Base-by-base conservation (phyloP, 2,329 filamentous ascomycete genomes). In the Aspergillus pseudonomiae region DNA sequence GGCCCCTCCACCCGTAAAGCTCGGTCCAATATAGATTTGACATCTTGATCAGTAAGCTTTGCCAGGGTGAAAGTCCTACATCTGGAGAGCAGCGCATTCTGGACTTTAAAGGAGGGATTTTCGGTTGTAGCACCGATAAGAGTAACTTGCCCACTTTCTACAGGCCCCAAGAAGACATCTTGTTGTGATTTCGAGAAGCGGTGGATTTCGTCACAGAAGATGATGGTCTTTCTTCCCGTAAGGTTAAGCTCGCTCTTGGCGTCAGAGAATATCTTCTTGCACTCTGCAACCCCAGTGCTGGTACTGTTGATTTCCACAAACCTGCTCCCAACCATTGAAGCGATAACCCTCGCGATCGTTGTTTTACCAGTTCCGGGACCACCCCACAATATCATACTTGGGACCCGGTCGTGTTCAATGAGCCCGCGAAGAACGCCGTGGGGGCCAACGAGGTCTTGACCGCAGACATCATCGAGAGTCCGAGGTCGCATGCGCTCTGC, bases 261-360 rank as follows among this genome's bases (percentile, higher is more conserved):
- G 69, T 97, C 93, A 26, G 84, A 82, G 72, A 98, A 97, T 60
- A 97, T 85, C 82, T 93, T 95, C 80, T 97, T 97, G 84, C 91
- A 94, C 76, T 98, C 94, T 28, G 86, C 89, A 21, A 98, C 91
- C 1, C 94, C 94, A 7, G 90, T 90, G 69, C 88, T 93, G 2
- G 94, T 97, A 66, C 93, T 94, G 78, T 97, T 97, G 80, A 98
- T 94, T 82, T 99, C 95, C 67, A 97, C 89, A 77, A 98, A 98
- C 14, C 94, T 87, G 60, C 90, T 90, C 10, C 91, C 92, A 1
- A 92, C 92, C 74, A 89, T 90, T 19, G 89, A 88, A 4, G 95
- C 92, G 64, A 99, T 93, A 56, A 96, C 92, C 5, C 95, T 85
- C 24, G 95, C 95, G 70, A 99, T 97, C 0, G 95, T 84, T 24